A percentile compares a stretch with the other conserved stretches of the same genome.
Evolutionary conservation across 2,329 filamentous ascomycete species (phyloP).

Genomic region (Cladosporium sp.): DNA sequence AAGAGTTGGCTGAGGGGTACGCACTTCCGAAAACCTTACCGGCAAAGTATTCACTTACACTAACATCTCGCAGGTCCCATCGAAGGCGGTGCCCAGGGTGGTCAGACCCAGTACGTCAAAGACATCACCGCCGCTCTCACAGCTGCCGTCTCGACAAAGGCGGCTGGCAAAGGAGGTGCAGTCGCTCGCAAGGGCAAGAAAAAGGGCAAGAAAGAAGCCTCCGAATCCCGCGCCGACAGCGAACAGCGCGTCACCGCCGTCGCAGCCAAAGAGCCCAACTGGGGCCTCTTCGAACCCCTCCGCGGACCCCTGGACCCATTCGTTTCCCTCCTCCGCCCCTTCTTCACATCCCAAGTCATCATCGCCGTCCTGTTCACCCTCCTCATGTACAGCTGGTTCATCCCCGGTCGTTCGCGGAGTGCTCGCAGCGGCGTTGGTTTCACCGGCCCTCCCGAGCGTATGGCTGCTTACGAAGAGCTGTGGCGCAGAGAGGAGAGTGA

Average conservation of each 20-base stretch:
- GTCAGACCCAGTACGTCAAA: constrained; percentile 77
- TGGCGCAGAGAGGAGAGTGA: constrained; percentile 86
- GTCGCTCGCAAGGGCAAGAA: constrained; percentile 42
- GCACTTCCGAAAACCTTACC: constrained; percentile 16
- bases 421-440: constrained; percentile 34
- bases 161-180: constrained; percentile 48
- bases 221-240: constrained; percentile 42
- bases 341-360: constrained; percentile 73
- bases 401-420: constrained; percentile 21
- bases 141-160: constrained; percentile 64
- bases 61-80: constrained; percentile 65
- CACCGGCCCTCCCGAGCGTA: constrained; percentile 56
- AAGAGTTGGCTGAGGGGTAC: constrained; percentile 97
- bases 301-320: constrained; percentile 66
- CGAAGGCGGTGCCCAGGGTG: constrained; percentile 90
- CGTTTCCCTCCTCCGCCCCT: constrained; percentile 62
- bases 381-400: constrained; percentile 66
- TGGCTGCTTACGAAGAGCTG: constrained; percentile 86
- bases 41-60: neutral
- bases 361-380: constrained; percentile 71
- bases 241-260: constrained; percentile 28
- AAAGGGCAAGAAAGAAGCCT: constrained; percentile 49
- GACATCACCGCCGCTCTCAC: constrained; percentile 73
- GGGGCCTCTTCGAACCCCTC: constrained; percentile 79
- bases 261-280: constrained; percentile 46